These are phyloP conservation scores for Silybum marianum DNA, from an alignment of 129 eudicot species.

Conservation along the genomic window DNA sequence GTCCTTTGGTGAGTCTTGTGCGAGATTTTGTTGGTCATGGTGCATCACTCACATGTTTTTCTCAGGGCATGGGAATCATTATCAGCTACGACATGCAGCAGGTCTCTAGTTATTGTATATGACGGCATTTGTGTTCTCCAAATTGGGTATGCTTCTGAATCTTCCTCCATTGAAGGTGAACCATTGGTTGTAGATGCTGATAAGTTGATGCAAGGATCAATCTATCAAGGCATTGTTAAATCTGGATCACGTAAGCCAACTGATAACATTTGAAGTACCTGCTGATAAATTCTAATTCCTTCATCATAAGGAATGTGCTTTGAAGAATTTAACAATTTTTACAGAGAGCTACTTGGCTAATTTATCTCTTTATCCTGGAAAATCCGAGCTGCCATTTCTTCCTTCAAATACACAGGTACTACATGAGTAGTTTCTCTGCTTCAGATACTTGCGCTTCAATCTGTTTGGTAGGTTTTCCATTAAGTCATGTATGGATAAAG, in stretches of 20 bases:
- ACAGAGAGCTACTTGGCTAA: slow-evolving; percentile 96
- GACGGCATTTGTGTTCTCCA: slow-evolving; percentile 71
- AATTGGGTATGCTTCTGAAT: slow-evolving; percentile 73
- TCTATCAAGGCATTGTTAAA: slow-evolving; percentile 61
- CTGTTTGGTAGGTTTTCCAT: too few relatives aligned
- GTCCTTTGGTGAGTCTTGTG: too few relatives aligned
- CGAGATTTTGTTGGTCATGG: slow-evolving; percentile 4
- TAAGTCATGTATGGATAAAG: too few relatives aligned
- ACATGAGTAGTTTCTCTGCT: slow-evolving; percentile 1
- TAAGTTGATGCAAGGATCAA: slow-evolving; percentile 74
- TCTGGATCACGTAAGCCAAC: slow-evolving; percentile 83
- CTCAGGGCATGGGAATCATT: slow-evolving; percentile 93
- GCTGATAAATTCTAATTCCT: background rate
- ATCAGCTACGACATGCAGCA: slow-evolving; percentile 72
- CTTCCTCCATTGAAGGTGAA: slow-evolving; percentile 50
- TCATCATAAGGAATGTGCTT: slow-evolving; percentile 4
- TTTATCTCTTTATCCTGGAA: slow-evolving; percentile 89
- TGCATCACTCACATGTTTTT: slow-evolving; percentile 20
- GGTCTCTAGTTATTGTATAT: slow-evolving; percentile 80
- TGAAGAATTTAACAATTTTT: slow-evolving; percentile 9
- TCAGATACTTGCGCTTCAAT: background rate
- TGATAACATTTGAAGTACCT: background rate
- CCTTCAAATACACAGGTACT: slow-evolving; percentile 89
- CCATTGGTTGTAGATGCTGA: slow-evolving; percentile 56
- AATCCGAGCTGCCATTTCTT: slow-evolving; percentile 90